phyloP scores from a whole-genome alignment of 1,284 basidiomycete species.

The Cutaneotrichosporon dermatis region DNA sequence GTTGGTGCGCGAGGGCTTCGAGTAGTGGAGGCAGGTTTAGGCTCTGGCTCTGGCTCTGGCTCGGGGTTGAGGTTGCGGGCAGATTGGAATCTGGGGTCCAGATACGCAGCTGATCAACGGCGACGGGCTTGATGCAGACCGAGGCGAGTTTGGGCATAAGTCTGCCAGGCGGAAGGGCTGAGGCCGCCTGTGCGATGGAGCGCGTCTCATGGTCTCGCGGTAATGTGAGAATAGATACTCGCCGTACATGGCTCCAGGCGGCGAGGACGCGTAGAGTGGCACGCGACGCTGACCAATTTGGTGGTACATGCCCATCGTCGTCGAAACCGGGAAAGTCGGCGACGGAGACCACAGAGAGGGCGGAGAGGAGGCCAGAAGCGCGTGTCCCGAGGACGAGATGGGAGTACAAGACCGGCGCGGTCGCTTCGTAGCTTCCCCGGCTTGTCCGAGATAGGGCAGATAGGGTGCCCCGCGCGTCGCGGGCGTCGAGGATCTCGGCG shows the following conservation, averaged over 20 bases:
- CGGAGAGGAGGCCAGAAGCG: neutral
- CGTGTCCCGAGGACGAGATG: constrained; percentile 5
- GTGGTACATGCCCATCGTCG: neutral
- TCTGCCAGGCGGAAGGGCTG: neutral
- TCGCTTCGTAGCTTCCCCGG: constrained; percentile 20
- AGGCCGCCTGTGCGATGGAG: neutral
- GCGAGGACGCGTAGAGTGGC: neutral
- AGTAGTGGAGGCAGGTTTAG: constrained; percentile 22
- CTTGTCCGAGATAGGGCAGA: constrained; percentile 15
- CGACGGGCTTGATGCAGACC: constrained; percentile 21
- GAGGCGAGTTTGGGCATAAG: constrained; percentile 19
- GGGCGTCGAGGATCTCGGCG: constrained; percentile 14
- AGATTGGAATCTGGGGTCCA: constrained; percentile 23
- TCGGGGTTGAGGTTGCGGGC: too few relatives aligned
- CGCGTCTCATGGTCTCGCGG: constrained; percentile 1
- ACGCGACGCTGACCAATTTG: neutral
- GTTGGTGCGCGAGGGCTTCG: constrained; percentile 16
- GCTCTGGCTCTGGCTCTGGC: neutral
- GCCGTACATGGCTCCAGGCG: neutral
- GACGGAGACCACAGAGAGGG: neutral
- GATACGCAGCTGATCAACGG: constrained; percentile 26
- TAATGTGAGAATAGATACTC: neutral
- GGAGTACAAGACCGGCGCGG: constrained; percentile 22
- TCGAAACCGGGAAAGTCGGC: neutral
- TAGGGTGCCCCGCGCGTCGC: constrained; percentile 10